These are phyloP conservation scores for Pilasporangium apinafurcum DNA, from an alignment of 352 stramenopile species.

Conservation along the genomic window DNA sequence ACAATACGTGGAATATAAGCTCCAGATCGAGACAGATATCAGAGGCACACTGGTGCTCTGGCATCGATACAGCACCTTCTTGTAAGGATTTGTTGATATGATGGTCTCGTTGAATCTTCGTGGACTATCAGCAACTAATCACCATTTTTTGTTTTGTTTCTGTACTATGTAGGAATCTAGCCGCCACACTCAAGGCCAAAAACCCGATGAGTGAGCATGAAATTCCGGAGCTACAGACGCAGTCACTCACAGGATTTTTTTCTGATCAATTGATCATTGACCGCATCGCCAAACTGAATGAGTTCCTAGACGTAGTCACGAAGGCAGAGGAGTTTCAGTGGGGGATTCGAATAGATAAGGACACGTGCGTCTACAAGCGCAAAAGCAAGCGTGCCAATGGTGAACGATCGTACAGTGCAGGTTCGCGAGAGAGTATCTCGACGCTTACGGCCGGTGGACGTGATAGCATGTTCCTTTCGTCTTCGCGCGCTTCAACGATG, in stretches of 20 bases:
- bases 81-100: constrained; percentile 24
- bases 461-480: constrained; percentile 72
- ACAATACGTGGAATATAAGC: constrained; percentile 84
- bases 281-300: constrained; percentile 81
- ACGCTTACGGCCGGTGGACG: constrained; percentile 65
- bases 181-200: constrained; percentile 75
- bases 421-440: constrained; percentile 72
- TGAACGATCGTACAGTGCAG: constrained; percentile 59
- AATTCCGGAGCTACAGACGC: constrained; percentile 78
- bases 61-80: constrained; percentile 87
- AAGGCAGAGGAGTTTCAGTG: constrained; percentile 84
- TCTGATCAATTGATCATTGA: constrained; percentile 83
- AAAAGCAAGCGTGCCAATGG: constrained; percentile 60
- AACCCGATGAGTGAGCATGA: constrained; percentile 67
- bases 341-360: constrained; percentile 88
- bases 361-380: constrained; percentile 86
- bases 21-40: constrained; percentile 83
- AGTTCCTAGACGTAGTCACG: constrained; percentile 82
- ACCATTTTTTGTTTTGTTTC: background rate
- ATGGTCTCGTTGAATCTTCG: background rate
- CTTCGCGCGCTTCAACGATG: constrained; percentile 64
- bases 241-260: constrained; percentile 77
- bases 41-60: constrained; percentile 80
- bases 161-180: constrained; percentile 42
- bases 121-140: background rate